Base-by-base conservation (phyloP, 768 basidiomycete species). In the Asterophora parasitica region DNA sequence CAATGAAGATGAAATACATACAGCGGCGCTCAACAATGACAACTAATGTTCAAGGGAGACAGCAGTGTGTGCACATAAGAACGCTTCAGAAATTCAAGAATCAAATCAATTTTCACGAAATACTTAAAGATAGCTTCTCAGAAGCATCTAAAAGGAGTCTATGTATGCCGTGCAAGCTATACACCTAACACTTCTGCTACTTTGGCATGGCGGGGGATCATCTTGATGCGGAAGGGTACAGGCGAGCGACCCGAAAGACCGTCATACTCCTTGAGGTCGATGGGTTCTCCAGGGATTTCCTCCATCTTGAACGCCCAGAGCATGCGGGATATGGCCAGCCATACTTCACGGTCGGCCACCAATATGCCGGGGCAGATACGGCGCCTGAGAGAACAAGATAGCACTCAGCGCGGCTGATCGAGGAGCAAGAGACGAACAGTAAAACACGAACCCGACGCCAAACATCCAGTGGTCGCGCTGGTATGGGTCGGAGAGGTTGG, bases 381-480 rank as follows among this genome's bases (percentile, higher is more conserved):
- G 20, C 70, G 61, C 11, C 67, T 69, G 39, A 6, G 19, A 40
- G 31, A 9, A 10, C 30, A 9, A 31, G 30, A 10, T 35, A 11
- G 20, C 26, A 30, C 48, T 31, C n/a, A 9, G 30, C 28, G 6
- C 4, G 17, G 17, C 27, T 17, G 10, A 32, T 31, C 30, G 30
- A 9, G 30, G 12, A 31, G 30, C 4, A 3, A 23, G 12, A 16
- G 16, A 9, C 7, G 13, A n/a, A 38, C 32, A 30, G 20, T 59
- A 66, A 23, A 33, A 49, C 5, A 2, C 52, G 28, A 52, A 77
- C 75, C 75, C 76, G 1, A 60, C 73, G 12, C 76, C 76, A 44
- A 75, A 77, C 58, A 68, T 67, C 76, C 76, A 77, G 46, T 77
- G 73, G 50, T 77, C 76, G 31, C 75, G 68, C 42, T 77, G 63